Base-by-base conservation (phyloP, 2,329 filamentous ascomycete species). In the Nigrospora osmanthi region DNA sequence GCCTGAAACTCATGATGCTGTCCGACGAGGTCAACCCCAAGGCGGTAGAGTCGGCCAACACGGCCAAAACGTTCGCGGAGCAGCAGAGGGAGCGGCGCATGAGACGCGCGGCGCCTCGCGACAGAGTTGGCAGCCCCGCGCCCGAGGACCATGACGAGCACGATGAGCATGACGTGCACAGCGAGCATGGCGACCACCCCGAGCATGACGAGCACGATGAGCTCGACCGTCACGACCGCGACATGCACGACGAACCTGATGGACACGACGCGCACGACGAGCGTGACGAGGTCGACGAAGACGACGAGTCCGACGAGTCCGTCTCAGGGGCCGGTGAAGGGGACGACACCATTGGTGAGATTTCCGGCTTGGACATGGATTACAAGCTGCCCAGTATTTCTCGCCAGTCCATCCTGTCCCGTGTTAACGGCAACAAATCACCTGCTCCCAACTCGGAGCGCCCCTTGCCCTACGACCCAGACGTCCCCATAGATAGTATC, bases 321-420 rank as follows among this genome's bases (percentile, higher is more conserved):
- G 23, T 7, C 9, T 28, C 23, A 7, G 23, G 6, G 30, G 59
- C 61, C n/a, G 67, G 72, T 12, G 78, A 81, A 52, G 76, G 73
- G 36, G 79, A 82, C 16, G 77, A 82, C 44, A 73, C 74, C 2
- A 58, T 81, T 37, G 80, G 77, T 38, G 80, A 85, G 45, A 62
- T 83, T 54, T 75, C 76, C 43, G 67, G 74, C 11, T 63, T 83
- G 46, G 72, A 76, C 56, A 59, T 62, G 49, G 78, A 83, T 47
- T 85, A 84, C 54, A 74, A 85, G 52, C 68, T 85, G 13, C 87
- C 86, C 11, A 85, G 85, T 44, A 95, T 97, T 58, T 96, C 91
- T 10, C 81, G 91, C 34, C 93, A 97, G 61, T 95, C 90, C 0
- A 97, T 97, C 54, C 72, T 97, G 55, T 83, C 87, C 43, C 89